These are phyloP conservation scores for Tulasnella calospora DNA, from an alignment of 768 basidiomycete genomes.

Conservation along the genomic window DNA sequence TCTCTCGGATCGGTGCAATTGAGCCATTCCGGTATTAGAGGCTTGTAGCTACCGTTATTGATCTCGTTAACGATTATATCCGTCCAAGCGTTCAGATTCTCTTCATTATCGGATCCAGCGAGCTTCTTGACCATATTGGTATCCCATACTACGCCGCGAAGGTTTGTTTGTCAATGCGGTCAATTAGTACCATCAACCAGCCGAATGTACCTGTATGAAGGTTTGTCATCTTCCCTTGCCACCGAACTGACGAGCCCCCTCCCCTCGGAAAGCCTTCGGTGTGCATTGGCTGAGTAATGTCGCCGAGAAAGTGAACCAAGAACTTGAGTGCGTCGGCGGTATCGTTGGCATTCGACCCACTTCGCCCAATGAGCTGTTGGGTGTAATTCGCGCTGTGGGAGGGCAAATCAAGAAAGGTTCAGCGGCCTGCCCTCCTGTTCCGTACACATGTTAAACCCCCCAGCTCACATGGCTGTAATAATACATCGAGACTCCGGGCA, in stretches of 20 bases:
- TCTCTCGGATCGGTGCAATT: constrained; percentile 18
- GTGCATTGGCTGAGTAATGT: constrained; percentile 23
- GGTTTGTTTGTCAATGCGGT: background rate
- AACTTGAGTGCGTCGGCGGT: constrained; percentile 17
- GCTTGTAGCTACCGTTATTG: constrained; percentile 19
- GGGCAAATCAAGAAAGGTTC: background rate
- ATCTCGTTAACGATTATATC: background rate
- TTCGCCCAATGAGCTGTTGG: background rate
- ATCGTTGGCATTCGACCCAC: background rate
- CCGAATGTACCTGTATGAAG: constrained; percentile 15
- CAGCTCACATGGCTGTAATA: constrained; percentile 9
- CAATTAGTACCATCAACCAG: background rate
- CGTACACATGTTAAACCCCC: background rate
- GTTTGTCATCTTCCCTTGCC: constrained; percentile 4
- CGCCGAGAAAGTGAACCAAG: constrained; percentile 23
- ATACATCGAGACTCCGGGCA: constrained; percentile 2
- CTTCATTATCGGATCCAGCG: background rate
- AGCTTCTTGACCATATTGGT: constrained; percentile 15
- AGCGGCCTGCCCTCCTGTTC: background rate
- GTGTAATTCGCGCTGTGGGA: background rate
- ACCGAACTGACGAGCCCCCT: background rate
- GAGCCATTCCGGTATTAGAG: constrained; percentile 6
- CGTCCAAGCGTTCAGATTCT: constrained; percentile 1
- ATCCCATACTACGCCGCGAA: constrained; percentile 22
- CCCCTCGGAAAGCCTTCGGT: background rate